phyloP scores from a whole-genome alignment of 495 filamentous ascomycete genomes.

The Saxispiralis lemnorum region DNA sequence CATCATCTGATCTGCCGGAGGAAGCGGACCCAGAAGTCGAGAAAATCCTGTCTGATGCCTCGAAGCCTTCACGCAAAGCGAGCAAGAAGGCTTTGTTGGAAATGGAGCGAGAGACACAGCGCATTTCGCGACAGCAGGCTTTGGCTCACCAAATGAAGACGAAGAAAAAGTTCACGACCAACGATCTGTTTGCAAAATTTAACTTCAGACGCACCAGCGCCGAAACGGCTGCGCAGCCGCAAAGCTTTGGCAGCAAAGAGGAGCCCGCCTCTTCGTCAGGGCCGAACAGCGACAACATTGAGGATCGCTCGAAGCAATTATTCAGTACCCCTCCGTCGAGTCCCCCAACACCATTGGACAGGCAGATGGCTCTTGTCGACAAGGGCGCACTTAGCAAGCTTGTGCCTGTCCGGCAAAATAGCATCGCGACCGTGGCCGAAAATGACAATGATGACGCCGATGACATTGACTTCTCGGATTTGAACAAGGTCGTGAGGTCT shows the following conservation, averaged over 20 bases:
- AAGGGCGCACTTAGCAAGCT: slow-evolving; percentile 14
- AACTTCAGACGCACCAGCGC: slow-evolving; percentile 34
- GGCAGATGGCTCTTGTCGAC: slow-evolving; percentile 13
- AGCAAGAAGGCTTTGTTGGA: slow-evolving; percentile 95
- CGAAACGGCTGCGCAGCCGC: neutral
- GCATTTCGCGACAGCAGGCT: slow-evolving; percentile 76
- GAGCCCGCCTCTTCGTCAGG: slow-evolving; percentile 10
- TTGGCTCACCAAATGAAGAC: slow-evolving; percentile 77
- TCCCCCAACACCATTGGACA: slow-evolving; percentile 13
- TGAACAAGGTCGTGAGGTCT: slow-evolving; percentile 5
- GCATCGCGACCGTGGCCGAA: slow-evolving; percentile 3
- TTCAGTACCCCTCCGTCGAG: slow-evolving; percentile 28
- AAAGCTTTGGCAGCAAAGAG: neutral
- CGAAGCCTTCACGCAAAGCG: slow-evolving; percentile 62
- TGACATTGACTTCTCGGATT: slow-evolving; percentile 8
- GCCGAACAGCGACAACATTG: slow-evolving; percentile 9
- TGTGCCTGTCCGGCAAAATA: slow-evolving; percentile 9
- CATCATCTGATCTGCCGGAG: slow-evolving; percentile 21
- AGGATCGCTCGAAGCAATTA: slow-evolving; percentile 1
- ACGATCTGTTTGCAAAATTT: slow-evolving; percentile 68
- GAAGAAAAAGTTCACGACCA: slow-evolving; percentile 79
- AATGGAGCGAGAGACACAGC: slow-evolving; percentile 82
- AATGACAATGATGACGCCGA: slow-evolving; percentile 5
- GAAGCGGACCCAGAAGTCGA: slow-evolving; percentile 40
- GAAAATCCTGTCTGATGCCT: slow-evolving; percentile 15